phyloP scores from a whole-genome alignment of 2,329 filamentous ascomycete species.

The Neonectria sp. region DNA sequence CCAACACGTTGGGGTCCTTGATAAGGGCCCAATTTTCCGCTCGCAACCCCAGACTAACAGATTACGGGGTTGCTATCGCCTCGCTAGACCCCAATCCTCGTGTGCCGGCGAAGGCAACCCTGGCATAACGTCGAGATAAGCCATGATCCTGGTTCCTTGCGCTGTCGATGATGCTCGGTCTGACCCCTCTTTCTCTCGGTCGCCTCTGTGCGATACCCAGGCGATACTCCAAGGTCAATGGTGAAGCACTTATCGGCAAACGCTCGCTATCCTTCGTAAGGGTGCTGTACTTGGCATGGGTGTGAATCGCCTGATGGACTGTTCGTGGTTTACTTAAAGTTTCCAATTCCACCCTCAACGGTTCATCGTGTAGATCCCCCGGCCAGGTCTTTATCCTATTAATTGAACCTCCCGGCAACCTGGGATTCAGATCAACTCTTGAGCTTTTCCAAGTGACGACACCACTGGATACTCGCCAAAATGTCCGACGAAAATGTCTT shows the following conservation, averaged over 20 bases:
- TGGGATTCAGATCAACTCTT: background rate
- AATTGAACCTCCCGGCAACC: background rate
- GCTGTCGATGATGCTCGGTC: background rate
- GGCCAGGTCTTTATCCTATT: background rate
- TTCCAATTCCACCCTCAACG: background rate
- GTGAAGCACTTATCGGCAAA: slow-evolving; percentile 11
- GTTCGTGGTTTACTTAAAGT: slow-evolving; percentile 19
- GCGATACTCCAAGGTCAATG: slow-evolving; percentile 5
- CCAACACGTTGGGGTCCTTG: slow-evolving; percentile 1
- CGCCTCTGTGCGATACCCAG: background rate
- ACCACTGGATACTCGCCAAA: background rate
- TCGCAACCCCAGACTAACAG: slow-evolving; percentile 1
- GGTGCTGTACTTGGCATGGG: slow-evolving; percentile 11
- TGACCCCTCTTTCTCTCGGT: background rate
- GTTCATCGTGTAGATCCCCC: slow-evolving; percentile 1
- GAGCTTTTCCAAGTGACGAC: background rate
- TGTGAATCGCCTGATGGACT: background rate
- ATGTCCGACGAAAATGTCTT: slow-evolving; percentile 26
- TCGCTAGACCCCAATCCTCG: background rate
- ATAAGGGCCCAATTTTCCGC: slow-evolving; percentile 23
- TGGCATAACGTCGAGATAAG: slow-evolving; percentile 22
- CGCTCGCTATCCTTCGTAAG: background rate
- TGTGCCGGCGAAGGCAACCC: background rate
- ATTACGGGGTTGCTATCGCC: slow-evolving; percentile 1
- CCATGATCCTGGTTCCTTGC: slow-evolving; percentile 20